phyloP scores from a whole-genome alignment of 2,329 filamentous ascomycete genomes.

The Neobulgaria alba region DNA sequence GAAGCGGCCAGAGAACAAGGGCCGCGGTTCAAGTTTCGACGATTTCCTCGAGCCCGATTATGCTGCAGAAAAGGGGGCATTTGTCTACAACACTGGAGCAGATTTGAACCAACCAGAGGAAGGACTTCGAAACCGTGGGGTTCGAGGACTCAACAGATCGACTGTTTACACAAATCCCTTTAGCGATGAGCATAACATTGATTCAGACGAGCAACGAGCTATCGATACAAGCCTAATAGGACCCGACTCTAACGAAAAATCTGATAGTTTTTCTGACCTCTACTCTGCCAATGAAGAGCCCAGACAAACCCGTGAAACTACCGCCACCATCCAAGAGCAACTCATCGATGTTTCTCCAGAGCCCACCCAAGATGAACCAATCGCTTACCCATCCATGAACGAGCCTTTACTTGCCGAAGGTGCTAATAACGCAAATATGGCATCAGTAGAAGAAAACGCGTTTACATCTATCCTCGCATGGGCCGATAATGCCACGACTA shows the following conservation, averaged over 20 bases:
- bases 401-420: constrained; percentile 19
- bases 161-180: constrained; percentile 51
- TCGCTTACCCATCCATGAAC: constrained; percentile 22
- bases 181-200: constrained; percentile 31
- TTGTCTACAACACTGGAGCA: constrained; percentile 49
- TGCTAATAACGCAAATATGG: constrained; percentile 42
- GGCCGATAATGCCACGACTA: constrained; percentile 39
- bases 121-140: constrained; percentile 40
- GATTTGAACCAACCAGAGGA: constrained; percentile 35
- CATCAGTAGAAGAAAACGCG: constrained; percentile 39
- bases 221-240: constrained; percentile 36
- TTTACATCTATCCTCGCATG: constrained; percentile 57
- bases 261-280: constrained; percentile 48
- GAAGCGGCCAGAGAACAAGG: constrained; percentile 23
- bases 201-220: constrained; percentile 35
- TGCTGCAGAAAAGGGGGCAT: constrained; percentile 44
- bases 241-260: constrained; percentile 33
- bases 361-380: constrained; percentile 18
- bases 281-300: constrained; percentile 20
- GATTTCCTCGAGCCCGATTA: constrained; percentile 47
- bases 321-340: constrained; percentile 20
- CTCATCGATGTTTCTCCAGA: constrained; percentile 24
- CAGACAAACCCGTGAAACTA: constrained; percentile 12
- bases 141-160: constrained; percentile 36
- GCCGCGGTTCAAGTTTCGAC: constrained; percentile 38